Base-by-base conservation (phyloP, 345 rosid genomes). In the Brassica rapa region DNA sequence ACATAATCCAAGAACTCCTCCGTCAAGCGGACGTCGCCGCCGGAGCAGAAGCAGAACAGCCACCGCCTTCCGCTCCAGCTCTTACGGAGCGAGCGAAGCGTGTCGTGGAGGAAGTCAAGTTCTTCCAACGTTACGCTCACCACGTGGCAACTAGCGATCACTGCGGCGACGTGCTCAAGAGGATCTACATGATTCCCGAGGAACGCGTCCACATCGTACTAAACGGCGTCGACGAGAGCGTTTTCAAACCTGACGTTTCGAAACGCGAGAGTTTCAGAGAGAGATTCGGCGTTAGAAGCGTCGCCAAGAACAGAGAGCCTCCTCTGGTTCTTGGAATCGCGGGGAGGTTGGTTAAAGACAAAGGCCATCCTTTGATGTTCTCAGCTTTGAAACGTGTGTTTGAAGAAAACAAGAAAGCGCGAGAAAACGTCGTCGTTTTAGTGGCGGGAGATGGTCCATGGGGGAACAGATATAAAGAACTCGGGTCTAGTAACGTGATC, bases 401-500 rank as follows among this genome's bases (percentile, higher is more conserved):
- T 11, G 57, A n/a, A 24, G 97, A 94, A 74, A 88, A 88, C 59
- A 81, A 68, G 14, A 65, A 66, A 5, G 90, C 89, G 63, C 87
- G 85, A 11, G 80, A 81, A 64, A 83, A 74, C 59, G 83, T 84
- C 5, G 70, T 88, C 37, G 73, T 94, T 68, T 87, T 94, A 49
- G 89, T 94, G 33, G 97, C 97, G 23, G 97, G 98, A 55, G 95
- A 94, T 82, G 98, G 98, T 70, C 97, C 97, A 29, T 94, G 98
- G 97, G 88, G 91, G 21, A 80, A 72, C n/a, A 89, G 95, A 82
- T 94, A 89, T 85, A 80, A 80, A 82, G 93, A 85, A 62, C 87
- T 94, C 5, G 95, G 97, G 12, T 66, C 85, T 49, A 69, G 9
- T 6, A 51, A 51, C 21, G 71, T 82, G 25, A 78, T 89, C 12